Evolutionary conservation across 108 stramenopile genomes (phyloP), one percentile per base, ranked within the genome.

Genomic region (Fistulifera solaris): DNA sequence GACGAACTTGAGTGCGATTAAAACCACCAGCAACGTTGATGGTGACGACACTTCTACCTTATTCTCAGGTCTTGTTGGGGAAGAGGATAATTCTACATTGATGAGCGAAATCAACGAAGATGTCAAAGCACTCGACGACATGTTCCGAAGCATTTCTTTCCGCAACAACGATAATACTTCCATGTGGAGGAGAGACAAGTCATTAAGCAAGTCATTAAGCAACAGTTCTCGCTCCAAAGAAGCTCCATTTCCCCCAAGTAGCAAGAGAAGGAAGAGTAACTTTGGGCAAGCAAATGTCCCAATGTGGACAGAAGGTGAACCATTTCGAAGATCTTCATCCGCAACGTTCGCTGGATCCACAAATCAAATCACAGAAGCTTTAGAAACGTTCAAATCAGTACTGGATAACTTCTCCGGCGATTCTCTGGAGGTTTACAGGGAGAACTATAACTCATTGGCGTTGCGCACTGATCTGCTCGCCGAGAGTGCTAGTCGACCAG

Each of bases 91-190:
- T 26, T 75, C 73, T 8, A 62, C 72, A 11, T 54, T 83, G 11
- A 76, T 87, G 81, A 63, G 54, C 38, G 85, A 87, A 56, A 78
- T 87, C 59, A 83, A 80, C 48, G 85, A 87, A 63, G 85, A 87
- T 56, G 73, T 87, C 39, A 75, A 75, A 42, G 85, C 85, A n/a
- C 52, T 87, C 38, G 85, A 83, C 61, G 85, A 87, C 43, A 52
- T 87, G 44, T 87, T 87, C 54, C 73, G 75, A 26, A 80, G 76
- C 19, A 83, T 87, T 63, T 72, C 78, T 5, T 87, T 87, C 56
- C 74, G 79, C n/a, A 73, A 75, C 17, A 54, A 62, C 12, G 62
- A 26, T 25, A 38, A 38, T 38, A 14, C 39, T 49, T 16, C 18
- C 1, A 38, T 51, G 21, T 38, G 68, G 35, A 18, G 50, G 49